Evolutionary conservation across 805 yeast species (phyloP), one percentile per base, ranked within the genome.

Genomic region (Tetrapisispora pingtungensis): DNA sequence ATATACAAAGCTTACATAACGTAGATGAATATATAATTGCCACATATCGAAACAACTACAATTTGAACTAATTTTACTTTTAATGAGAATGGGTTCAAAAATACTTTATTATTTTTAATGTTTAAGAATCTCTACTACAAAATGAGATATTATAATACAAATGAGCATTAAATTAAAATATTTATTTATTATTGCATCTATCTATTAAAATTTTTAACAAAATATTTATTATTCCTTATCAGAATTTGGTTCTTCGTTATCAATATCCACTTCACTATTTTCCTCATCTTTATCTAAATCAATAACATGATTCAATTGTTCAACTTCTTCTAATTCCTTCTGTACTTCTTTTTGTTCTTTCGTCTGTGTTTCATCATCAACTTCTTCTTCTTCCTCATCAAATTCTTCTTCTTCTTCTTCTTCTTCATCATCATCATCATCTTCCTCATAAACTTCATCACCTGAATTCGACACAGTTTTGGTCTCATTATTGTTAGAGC

Each of bases 281-380:
- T 22, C 7, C 14, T 35, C 32, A 20, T 41, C 43, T 39, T 27
- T 46, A 32, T 51, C 60, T 15, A 52, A 30, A 33, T 55, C 58
- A 24, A 43, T 46, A 2, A 51, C 55, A 26, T 48, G 49, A 30
- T 53, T 48, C 44, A 53, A 19, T 36, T 48, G 37, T 26, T 52
- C 57, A 13, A 55, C 49, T 33, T 53, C 54, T 36, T 49, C 26
- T 24, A 54, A 31, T 36, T 55, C 54, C 33, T 45, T 40, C 34
- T 49, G 47, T 6, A 51, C 32, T n/a, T 42, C 36, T 31, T 36
- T 39, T 18, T 34, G 30, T 19, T 34, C 20, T n/a, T 27, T 22
- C 2, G 28, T 13, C 13, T 20, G 42, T 4, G 26, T 38, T 4
- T 36, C 40, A 3, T 41, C 42, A 17, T 43, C 48, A 18, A 32